phyloP scores from a whole-genome alignment of 2,329 filamentous ascomycete genomes.

The Macroventuria anomochaeta region DNA sequence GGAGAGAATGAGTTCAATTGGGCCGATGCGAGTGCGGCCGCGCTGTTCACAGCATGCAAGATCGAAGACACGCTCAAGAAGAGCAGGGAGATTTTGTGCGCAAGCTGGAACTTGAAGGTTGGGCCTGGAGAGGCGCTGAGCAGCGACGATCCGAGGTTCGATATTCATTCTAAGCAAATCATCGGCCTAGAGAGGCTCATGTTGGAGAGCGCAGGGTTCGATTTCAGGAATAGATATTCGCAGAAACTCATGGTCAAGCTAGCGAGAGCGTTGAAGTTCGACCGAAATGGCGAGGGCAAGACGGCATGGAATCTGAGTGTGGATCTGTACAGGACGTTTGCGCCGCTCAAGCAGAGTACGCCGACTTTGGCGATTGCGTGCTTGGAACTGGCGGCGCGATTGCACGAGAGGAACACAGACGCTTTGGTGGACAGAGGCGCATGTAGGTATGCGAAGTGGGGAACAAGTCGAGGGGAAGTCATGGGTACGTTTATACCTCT shows the following conservation, averaged over 20 bases:
- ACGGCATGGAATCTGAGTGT: slow-evolving; percentile 82
- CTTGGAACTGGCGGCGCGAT: slow-evolving; percentile 77
- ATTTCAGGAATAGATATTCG: slow-evolving; percentile 88
- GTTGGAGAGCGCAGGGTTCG: slow-evolving; percentile 90
- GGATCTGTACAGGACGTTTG: slow-evolving; percentile 92
- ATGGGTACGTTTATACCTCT: slow-evolving; percentile 44
- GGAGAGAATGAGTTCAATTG: slow-evolving; percentile 86
- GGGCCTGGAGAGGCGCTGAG: slow-evolving; percentile 70
- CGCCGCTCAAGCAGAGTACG: slow-evolving; percentile 86
- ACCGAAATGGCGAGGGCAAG: slow-evolving; percentile 63
- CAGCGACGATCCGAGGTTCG: slow-evolving; percentile 85
- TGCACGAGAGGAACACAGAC: slow-evolving; percentile 65
- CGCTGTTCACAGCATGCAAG: slow-evolving; percentile 92
- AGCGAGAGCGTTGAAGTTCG: slow-evolving; percentile 64
- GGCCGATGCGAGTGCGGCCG: slow-evolving; percentile 82
- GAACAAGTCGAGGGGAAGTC: slow-evolving; percentile 54
- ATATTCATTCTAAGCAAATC: slow-evolving; percentile 77
- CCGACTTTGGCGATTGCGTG: slow-evolving; percentile 84
- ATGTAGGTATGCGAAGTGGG: slow-evolving; percentile 56
- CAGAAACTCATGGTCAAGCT: slow-evolving; percentile 87
- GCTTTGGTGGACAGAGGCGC: slow-evolving; percentile 53
- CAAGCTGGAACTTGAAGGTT: slow-evolving; percentile 84
- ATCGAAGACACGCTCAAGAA: slow-evolving; percentile 98
- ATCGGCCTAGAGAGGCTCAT: slow-evolving; percentile 91
- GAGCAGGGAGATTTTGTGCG: slow-evolving; percentile 88